Conservation (phyloP, 2,329 filamentous ascomycete genomes). For the Rhinocladiella similis region DNA sequence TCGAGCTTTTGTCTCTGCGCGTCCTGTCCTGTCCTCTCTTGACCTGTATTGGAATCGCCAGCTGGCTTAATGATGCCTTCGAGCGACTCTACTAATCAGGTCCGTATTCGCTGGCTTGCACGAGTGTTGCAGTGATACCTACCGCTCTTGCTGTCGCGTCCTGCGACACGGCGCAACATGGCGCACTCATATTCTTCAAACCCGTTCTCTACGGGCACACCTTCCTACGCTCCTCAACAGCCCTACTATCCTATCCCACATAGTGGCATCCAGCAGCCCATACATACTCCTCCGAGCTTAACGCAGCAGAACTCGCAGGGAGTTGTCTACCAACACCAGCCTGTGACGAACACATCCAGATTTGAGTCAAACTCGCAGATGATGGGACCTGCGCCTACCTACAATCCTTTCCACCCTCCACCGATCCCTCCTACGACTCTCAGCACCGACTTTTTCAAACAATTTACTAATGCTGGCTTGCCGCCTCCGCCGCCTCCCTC, state of each 20-base stretch:
- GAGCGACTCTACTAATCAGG: conserved; percentile 9
- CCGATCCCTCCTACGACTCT: conserved; percentile 18
- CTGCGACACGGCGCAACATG: conserved; percentile 30
- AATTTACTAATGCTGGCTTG: conserved; percentile 24
- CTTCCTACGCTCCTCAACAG: conserved; percentile 33
- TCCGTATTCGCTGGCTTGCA: conserved; percentile 10
- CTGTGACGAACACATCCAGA: conserved; percentile 11
- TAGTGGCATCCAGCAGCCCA: conserved; percentile 28
- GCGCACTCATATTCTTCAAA: conserved; percentile 40
- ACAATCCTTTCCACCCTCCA: conserved; percentile 29
- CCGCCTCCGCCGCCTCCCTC: conserved; percentile 23
- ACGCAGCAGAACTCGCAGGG: conserved; percentile 16
- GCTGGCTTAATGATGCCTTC: conserved; percentile 18
- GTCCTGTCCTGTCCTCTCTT: not conserved
- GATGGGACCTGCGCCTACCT: conserved; percentile 28
- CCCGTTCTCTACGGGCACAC: conserved; percentile 29
- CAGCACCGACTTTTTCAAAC: conserved; percentile 27
- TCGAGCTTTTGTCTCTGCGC: conserved; percentile 4
- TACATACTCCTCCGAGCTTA: conserved; percentile 22
- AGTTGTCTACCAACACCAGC: conserved; percentile 13
- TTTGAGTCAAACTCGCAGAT: conserved; percentile 28
- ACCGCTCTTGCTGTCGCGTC: conserved; percentile 4
- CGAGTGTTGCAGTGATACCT: conserved; percentile 9
- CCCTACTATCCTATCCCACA: conserved; percentile 31
- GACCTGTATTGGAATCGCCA: not conserved